These are phyloP conservation scores for Penicillium verrucosum DNA, from an alignment of 2,329 filamentous ascomycete genomes.

Conservation along the genomic window DNA sequence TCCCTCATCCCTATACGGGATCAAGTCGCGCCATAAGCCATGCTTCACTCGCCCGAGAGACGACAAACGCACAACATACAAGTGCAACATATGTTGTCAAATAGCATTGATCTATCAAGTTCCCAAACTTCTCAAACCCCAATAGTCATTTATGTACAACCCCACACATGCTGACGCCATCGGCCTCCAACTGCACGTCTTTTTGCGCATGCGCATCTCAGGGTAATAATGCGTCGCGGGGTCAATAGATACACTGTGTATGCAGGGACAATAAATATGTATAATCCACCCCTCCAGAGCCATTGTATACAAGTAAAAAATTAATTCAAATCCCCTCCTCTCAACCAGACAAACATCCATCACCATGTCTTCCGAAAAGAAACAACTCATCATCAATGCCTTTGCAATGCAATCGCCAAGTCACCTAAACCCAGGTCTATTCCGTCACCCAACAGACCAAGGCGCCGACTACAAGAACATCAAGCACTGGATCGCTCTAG, in stretches of 20 bases:
- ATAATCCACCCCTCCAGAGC: background rate
- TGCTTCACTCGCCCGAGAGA: background rate
- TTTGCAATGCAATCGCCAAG: slow-evolving; percentile 49
- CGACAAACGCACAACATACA: background rate
- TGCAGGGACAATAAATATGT: slow-evolving; percentile 14
- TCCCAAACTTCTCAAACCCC: background rate
- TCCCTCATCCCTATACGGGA: background rate
- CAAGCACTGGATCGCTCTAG: slow-evolving; percentile 48
- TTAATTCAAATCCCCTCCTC: background rate
- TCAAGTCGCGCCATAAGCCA: background rate
- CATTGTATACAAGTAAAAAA: background rate
- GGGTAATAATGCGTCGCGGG: slow-evolving; percentile 10
- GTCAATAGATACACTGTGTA: background rate
- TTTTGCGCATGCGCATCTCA: slow-evolving; percentile 4
- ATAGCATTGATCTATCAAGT: background rate
- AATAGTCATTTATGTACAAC: background rate
- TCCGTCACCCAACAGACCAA: slow-evolving; percentile 36
- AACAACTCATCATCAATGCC: slow-evolving; percentile 48
- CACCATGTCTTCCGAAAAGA: slow-evolving; percentile 20
- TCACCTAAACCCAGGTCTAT: slow-evolving; percentile 46
- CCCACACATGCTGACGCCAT: slow-evolving; percentile 23
- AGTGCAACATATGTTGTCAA: background rate
- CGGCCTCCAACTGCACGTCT: slow-evolving; percentile 26
- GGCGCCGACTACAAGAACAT: slow-evolving; percentile 42
- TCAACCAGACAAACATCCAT: background rate